Base-by-base conservation (phyloP, 2,329 filamentous ascomycete genomes). In the Colletotrichum viniferum region DNA sequence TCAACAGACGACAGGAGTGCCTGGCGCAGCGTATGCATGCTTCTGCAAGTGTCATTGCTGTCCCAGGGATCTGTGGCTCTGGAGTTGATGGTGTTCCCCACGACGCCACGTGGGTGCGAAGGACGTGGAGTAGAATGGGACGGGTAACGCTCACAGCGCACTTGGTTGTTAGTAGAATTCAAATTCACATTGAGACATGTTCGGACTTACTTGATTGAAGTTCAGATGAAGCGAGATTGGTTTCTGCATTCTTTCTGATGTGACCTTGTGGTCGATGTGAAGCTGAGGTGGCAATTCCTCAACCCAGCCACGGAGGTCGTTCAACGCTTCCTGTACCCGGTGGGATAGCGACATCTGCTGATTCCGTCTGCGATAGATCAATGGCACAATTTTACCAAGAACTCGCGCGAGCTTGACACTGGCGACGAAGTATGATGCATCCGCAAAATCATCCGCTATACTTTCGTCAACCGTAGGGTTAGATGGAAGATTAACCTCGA, bases 1-100 rank as follows among this genome's bases (percentile, higher is more conserved):
- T 85, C 0, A 89, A 79, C 0, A 88, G 79, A 0, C 82, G 82
- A 60, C 83, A 84, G 0, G 87, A 88, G 38, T 88, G 85, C 0
- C 85, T 82, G 1, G 87, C 86, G 30, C 86, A 87, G 18, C 84
- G 82, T 0, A 87, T 83, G 68, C 87, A 88, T 0, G 87, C 85
- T 66, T 87, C 86, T 0, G 86, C 83, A 2, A 88, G 77, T 0
- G 86, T 84, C 58, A 82, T 78, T 3, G 84, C 85, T 7, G 79
- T 82, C 1, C 79, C 81, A 0, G 82, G 81, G 0, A 84, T 79
- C 14, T 79, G 78, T 0, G 79, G 77, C 3, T 80, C 77, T 5
- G 73, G 43, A 0, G 78, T 61, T 2, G 72, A 77, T 6, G 80
- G 74, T 6, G 76, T 77, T 0, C 78, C 79, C 7, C 77, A 77